Evolutionary conservation across 2,329 filamentous ascomycete genomes (phyloP).

Genomic region (Cytospora schulzeri): DNA sequence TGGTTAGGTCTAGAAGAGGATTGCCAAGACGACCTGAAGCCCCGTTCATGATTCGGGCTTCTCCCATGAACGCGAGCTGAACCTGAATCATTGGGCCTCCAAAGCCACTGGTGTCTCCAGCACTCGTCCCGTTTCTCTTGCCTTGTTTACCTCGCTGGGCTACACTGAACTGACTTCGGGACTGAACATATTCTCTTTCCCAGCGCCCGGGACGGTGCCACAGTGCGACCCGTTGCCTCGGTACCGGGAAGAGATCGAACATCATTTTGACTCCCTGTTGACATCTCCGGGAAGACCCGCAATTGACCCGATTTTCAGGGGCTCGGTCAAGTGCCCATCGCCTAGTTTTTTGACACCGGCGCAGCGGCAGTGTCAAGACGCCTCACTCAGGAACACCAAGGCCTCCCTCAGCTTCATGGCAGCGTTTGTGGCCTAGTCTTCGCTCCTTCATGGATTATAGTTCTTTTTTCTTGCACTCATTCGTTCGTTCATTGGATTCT

Average conservation of each 20-base stretch:
- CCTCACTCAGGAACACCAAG: not conserved
- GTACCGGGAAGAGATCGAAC: not conserved
- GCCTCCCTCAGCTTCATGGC: constrained; percentile 1
- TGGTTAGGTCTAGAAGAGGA: not conserved
- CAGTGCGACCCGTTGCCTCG: not conserved
- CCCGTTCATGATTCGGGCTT: not conserved
- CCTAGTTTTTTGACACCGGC: not conserved
- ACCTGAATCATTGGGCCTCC: not conserved
- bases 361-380: not conserved
- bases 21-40: not conserved
- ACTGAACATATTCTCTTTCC: too few species aligned
- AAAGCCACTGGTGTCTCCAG: not conserved
- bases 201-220: not conserved
- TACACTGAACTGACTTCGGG: not conserved
- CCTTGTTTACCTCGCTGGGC: not conserved
- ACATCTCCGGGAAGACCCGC: not conserved
- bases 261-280: not conserved
- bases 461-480: constrained; percentile 3
- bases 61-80: too few species aligned
- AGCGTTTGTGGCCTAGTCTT: not conserved
- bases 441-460: constrained; percentile 3
- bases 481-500: constrained; percentile 14
- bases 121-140: not conserved
- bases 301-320: not conserved
- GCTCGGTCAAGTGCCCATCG: not conserved